phyloP scores from a whole-genome alignment of 192 early-diverging fungal genomes.

The Spizellomyces sp. region DNA sequence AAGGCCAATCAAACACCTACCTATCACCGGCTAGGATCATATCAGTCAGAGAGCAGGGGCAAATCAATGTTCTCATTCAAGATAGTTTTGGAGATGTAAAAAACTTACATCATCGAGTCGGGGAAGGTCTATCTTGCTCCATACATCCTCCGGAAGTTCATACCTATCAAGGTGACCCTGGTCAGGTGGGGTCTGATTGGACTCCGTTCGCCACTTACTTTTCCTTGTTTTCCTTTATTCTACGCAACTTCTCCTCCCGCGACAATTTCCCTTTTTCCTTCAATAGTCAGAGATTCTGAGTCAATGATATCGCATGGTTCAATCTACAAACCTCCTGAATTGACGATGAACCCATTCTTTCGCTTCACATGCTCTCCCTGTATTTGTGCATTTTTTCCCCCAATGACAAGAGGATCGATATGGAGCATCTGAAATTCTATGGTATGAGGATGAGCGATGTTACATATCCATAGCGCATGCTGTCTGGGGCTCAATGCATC shows the following conservation, averaged over 20 bases:
- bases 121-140: slow-evolving; percentile 72
- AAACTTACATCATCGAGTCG: slow-evolving; percentile 68
- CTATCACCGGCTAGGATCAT: too few relatives aligned
- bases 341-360: slow-evolving; percentile 95
- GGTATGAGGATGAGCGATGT: background rate
- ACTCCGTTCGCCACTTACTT: slow-evolving; percentile 49
- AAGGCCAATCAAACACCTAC: too few relatives aligned
- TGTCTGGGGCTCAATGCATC: background rate
- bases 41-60: too few relatives aligned
- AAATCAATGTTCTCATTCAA: too few relatives aligned
- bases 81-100: background rate
- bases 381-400: slow-evolving; percentile 81
- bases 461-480: background rate
- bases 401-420: slow-evolving; percentile 84
- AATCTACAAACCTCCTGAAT: slow-evolving; percentile 64
- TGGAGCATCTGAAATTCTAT: slow-evolving; percentile 90
- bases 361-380: slow-evolving; percentile 82
- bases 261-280: slow-evolving; percentile 57
- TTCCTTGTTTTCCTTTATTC: slow-evolving; percentile 72
- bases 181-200: background rate
- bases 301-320: background rate
- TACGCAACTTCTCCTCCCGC: slow-evolving; percentile 71
- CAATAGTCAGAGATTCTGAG: background rate
- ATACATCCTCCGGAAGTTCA: slow-evolving; percentile 70
- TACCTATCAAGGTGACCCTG: slow-evolving; percentile 43